A percentile compares a stretch with the other conserved stretches of the same genome.
These are phyloP conservation scores for Aureobasidium leucospermi DNA, from an alignment of 2,329 filamentous ascomycete genomes.

Conservation along the genomic window DNA sequence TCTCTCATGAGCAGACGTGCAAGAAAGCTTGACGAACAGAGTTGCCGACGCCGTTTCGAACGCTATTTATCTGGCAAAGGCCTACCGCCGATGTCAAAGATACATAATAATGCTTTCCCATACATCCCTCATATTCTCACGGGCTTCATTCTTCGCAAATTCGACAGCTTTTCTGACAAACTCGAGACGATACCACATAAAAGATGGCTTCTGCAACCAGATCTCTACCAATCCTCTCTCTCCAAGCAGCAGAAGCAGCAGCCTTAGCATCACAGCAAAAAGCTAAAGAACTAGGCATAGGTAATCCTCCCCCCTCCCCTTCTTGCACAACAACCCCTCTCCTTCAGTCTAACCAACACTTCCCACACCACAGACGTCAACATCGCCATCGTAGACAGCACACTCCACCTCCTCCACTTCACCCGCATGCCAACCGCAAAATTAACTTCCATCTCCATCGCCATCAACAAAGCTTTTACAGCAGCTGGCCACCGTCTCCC, in stretches of 20 bases:
- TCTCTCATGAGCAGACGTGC: too few species aligned
- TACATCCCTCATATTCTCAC: too few species aligned
- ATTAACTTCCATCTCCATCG: constrained; percentile 50
- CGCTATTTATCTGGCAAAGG: too few species aligned
- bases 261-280: constrained; percentile 28
- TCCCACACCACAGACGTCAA: constrained; percentile 34
- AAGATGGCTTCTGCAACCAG: too few species aligned
- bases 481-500: constrained; percentile 47
- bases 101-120: too few species aligned
- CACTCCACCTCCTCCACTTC: constrained; percentile 41
- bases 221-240: constrained; percentile 26
- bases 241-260: constrained; percentile 29
- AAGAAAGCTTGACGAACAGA: too few species aligned
- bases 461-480: constrained; percentile 57
- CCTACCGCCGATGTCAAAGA: too few species aligned
- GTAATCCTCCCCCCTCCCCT: constrained; percentile 15
- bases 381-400: constrained; percentile 42
- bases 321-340: not conserved
- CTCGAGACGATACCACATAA: too few species aligned
- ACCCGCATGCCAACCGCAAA: constrained; percentile 43
- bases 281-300: constrained; percentile 29
- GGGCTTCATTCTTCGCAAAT: too few species aligned
- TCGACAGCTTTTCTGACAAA: too few species aligned
- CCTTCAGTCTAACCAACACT: not conserved
- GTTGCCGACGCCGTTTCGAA: too few species aligned